phyloP scores from a whole-genome alignment of 306 rosid species.

The Trifolium dubium region DNA sequence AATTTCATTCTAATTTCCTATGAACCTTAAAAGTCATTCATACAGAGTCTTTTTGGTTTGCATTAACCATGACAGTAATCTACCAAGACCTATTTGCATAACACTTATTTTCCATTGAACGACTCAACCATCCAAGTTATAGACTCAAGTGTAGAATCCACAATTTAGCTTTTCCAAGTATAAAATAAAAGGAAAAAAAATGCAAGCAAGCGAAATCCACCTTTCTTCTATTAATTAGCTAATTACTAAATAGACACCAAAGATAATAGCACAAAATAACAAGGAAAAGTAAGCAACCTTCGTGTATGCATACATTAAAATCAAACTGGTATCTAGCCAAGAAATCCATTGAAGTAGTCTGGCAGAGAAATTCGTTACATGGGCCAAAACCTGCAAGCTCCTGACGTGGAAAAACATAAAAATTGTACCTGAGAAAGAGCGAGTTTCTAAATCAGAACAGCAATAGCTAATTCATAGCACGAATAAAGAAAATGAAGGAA shows the following conservation, averaged over 20 bases:
- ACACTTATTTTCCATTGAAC: slow-evolving; percentile 24
- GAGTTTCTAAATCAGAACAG: slow-evolving; percentile 38
- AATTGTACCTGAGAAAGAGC: slow-evolving; percentile 71
- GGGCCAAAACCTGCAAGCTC: slow-evolving; percentile 61
- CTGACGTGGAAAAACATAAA: slow-evolving; percentile 85
- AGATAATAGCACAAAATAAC: slow-evolving; percentile 27
- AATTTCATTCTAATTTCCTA: slow-evolving; percentile 19
- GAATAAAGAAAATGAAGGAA: slow-evolving; percentile 27
- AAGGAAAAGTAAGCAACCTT: slow-evolving; percentile 63
- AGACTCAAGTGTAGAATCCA: slow-evolving; percentile 19
- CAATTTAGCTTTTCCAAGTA: slow-evolving; percentile 14
- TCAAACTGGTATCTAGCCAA: slow-evolving; percentile 90
- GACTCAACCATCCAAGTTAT: slow-evolving; percentile 12
- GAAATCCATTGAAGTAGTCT: slow-evolving; percentile 86
- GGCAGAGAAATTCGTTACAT: slow-evolving; percentile 81
- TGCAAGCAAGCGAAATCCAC: slow-evolving; percentile 16
- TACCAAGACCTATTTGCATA: neutral
- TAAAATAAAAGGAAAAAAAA: slow-evolving; percentile 32
- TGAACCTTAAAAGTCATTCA: neutral
- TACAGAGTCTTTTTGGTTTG: slow-evolving; percentile 4
- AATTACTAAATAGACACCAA: neutral
- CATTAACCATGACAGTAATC: neutral
- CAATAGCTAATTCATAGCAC: slow-evolving; percentile 18
- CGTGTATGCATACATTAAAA: slow-evolving; percentile 82
- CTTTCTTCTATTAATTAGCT: slow-evolving; percentile 31